Conservation (phyloP, 352 stramenopile genomes). For the Phytophthora kernoviae region DNA sequence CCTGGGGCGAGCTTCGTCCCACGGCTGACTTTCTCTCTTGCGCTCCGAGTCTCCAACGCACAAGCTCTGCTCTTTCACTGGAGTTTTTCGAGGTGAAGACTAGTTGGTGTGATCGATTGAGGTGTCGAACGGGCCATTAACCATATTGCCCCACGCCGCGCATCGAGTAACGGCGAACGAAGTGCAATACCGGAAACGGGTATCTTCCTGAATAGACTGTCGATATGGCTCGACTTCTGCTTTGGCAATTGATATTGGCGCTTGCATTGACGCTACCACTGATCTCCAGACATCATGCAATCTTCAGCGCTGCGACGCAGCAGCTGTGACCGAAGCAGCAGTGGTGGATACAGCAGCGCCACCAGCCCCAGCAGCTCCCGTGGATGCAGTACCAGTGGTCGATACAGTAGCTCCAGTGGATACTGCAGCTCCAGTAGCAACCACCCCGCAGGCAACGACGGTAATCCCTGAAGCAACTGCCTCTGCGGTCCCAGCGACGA, state of each 20-base stretch:
- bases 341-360: background rate
- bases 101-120: background rate
- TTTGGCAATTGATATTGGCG: slow-evolving; percentile 16
- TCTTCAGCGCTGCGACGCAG: background rate
- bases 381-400: slow-evolving; percentile 1
- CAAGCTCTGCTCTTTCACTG: slow-evolving; percentile 18
- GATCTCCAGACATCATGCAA: background rate
- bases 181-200: slow-evolving; percentile 9
- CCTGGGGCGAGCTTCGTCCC: slow-evolving; percentile 25
- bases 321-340: background rate
- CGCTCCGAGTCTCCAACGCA: slow-evolving; percentile 12
- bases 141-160: slow-evolving; percentile 20
- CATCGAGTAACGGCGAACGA: too few relatives aligned
- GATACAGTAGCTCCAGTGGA: slow-evolving; percentile 5
- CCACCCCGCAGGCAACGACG: background rate
- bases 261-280: slow-evolving; percentile 11
- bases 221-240: slow-evolving; percentile 23
- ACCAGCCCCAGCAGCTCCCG: slow-evolving; percentile 6
- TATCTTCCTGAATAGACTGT: slow-evolving; percentile 12
- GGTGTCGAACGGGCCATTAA: slow-evolving; percentile 2
- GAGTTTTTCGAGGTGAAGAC: slow-evolving; percentile 20
- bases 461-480: background rate
- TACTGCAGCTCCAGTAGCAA: slow-evolving; percentile 4
- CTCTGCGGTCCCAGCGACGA: background rate
- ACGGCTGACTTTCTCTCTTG: slow-evolving; percentile 37